Conservation (phyloP, 164 flowering plant species). For the grape (Vitis vinifera) region ASM3070453v1 NC_081817.1:5974501-5975000, state of each 20-base stretch:
- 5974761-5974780: not conserved
- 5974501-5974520: slow-evolving; percentile 95
- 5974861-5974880: slow-evolving; percentile 44
- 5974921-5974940: not conserved
- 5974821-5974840: slow-evolving; percentile 90
- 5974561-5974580: too few relatives aligned
- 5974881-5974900: not conserved
- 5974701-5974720: too few relatives aligned
- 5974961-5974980: slow-evolving; percentile 86
- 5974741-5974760: too few relatives aligned
- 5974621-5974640: too few relatives aligned
- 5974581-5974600: too few relatives aligned
- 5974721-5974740: too few relatives aligned
- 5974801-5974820: slow-evolving; percentile 94
- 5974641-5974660: too few relatives aligned
- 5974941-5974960: slow-evolving; percentile 63
- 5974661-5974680: too few relatives aligned
- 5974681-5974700: too few relatives aligned
- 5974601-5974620: too few relatives aligned
- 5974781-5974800: slow-evolving; percentile 91
- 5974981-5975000: slow-evolving; percentile 98
- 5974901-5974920: not conserved
- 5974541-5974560: too few relatives aligned
- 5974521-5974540: slow-evolving; percentile 94
- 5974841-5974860: slow-evolving; percentile 89